Base-by-base conservation (phyloP, 2,329 filamentous ascomycete genomes). In the Nothopassalora personata region DNA sequence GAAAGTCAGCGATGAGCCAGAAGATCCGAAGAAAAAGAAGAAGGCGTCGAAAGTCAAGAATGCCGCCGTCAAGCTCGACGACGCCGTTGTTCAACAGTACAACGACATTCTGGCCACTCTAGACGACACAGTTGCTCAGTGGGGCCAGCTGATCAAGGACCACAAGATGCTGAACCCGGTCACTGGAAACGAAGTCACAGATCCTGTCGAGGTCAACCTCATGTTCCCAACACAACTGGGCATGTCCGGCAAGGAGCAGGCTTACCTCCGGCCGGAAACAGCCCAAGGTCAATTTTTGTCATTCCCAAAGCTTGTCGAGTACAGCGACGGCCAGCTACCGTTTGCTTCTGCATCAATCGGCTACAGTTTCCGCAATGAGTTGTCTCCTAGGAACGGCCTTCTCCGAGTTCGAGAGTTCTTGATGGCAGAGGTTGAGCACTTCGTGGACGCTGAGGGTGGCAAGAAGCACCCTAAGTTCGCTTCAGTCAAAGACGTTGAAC, bases 341-440 rank as follows among this genome's bases (percentile, higher is more conserved):
- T 97, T 99, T 72, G 94, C 94, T 13, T 97, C 93, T 53, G 94
- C 94, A 50, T 96, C 90, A 43, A 95, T 99, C 73, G 94, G 94
- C 76, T 96, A 96, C 78, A 97, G 93, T 1, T 97, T 96, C 83
- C 86, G 94, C 70, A 99, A 99, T 74, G 94, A 99, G 73, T 97
- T 99, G 68, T 97, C 94, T 0, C 94, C 94, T 9, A 86, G 94
- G 57, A 85, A 90, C 64, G 94, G 94, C 77, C 86, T 99, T 45
- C 79, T 99, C 59, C 89, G 94, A 68, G 94, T 99, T 47, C 90
- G 94, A 69, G 94, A 99, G 75, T 97, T 99, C 79, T 78, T 97
- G 69, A 97, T 99, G 94, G 94, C 93, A 27, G 94, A 99, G 78
- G 96, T 99, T 68, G 94, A 99, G 80, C 94, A 99, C 76, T 99